Evolutionary conservation across 305 asterid species (phyloP), one percentile per base, ranked within the genome.

Genomic region (Plantago rigida): DNA sequence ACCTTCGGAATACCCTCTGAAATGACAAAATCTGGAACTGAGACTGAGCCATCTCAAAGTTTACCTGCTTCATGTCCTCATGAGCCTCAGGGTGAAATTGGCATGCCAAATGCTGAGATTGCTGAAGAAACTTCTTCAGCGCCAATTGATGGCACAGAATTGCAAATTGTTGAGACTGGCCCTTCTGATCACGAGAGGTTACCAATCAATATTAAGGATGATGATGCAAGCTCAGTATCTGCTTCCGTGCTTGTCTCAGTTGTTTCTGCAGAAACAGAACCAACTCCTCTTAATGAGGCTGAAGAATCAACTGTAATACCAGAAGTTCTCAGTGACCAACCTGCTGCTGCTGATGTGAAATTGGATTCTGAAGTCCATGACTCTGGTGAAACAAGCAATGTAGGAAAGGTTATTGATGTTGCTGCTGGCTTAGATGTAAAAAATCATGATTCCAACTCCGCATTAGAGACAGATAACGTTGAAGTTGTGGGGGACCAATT

Each of bases 271-370:
- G 76, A 54, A 49, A 66, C 67, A 51, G 67, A 60, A 61, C 51
- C 51, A 17, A 62, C 60, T 67, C 50, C 46, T 34, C 65, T 36
- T 41, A 71, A 62, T 60, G 71, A 67, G 50, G 46, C 70, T 65
- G 63, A 71, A 68, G 77, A 70, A 65, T 72, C 64, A 66, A 60
- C 55, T 49, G 68, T 54, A 17, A 19, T 17, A 51, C 34, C 31
- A 5, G 56, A 51, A 51, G 13, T 51, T 13, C n/a, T 51, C 60
- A 66, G 48, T 60, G 51, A 62, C 67, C 71, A 66, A 41, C 67
- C 68, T 68, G 61, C 65, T 41, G 63, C 72, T 14, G 73, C 68
- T 64, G 77, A 71, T 78, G 72, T 68, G 66, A 72, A 75, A 60
- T n/a, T 62, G 62, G 79, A 65, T 55, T 59, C 78, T 63, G 79